Conservation (phyloP, 768 basidiomycete species). For the Hebeloma cylindrosporum region DNA sequence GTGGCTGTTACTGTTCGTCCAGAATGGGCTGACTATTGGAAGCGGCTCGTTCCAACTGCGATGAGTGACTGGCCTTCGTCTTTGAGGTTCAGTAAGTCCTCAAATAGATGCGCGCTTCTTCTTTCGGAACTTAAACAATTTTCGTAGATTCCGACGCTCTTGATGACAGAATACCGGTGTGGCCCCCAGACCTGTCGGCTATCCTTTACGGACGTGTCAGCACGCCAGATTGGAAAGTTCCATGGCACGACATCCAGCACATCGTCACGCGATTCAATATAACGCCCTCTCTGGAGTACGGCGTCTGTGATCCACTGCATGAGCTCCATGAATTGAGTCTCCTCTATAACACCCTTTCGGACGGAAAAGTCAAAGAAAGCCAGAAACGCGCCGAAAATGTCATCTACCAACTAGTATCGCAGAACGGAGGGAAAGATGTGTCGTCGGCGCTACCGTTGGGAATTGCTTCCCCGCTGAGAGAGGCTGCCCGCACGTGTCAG, state of each 20-base stretch:
- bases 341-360: slow-evolving; percentile 60
- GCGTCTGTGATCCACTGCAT: slow-evolving; percentile 56
- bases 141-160: slow-evolving; percentile 44
- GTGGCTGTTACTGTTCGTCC: slow-evolving; percentile 64
- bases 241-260: slow-evolving; percentile 48
- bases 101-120: not conserved
- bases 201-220: slow-evolving; percentile 61
- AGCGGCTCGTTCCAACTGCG: slow-evolving; percentile 68
- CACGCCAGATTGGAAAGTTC: slow-evolving; percentile 68
- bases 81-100: slow-evolving; percentile 38
- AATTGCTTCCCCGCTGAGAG: slow-evolving; percentile 74
- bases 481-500: slow-evolving; percentile 85
- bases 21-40: slow-evolving; percentile 95
- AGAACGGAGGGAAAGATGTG: slow-evolving; percentile 45
- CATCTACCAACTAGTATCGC: slow-evolving; percentile 53
- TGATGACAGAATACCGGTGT: slow-evolving; percentile 73
- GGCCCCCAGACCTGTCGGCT: slow-evolving; percentile 76
- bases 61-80: slow-evolving; percentile 60
- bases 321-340: slow-evolving; percentile 53
- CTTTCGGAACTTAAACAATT: slow-evolving; percentile 10
- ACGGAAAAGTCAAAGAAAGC: slow-evolving; percentile 46
- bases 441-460: slow-evolving; percentile 65
- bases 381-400: slow-evolving; percentile 70
- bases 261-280: slow-evolving; percentile 50
- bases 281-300: slow-evolving; percentile 59